A percentile compares a stretch with the other conserved stretches of the same genome.
These are phyloP conservation scores for Lactarius trivialis DNA, from an alignment of 768 basidiomycete species.

Conservation along the genomic window DNA sequence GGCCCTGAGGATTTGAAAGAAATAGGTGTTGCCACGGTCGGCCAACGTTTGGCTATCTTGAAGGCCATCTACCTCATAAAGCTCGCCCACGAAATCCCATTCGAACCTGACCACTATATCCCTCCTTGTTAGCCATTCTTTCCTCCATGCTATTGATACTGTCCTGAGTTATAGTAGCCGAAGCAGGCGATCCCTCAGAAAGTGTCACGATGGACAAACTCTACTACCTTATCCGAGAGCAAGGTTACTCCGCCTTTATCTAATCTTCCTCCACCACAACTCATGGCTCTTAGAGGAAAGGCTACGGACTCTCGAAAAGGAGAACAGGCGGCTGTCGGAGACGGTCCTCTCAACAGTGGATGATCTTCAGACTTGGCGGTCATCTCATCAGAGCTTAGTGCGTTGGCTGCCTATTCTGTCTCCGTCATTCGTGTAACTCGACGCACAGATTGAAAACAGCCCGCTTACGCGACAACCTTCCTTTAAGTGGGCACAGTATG, in stretches of 20 bases:
- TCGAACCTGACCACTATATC: slow-evolving; percentile 79
- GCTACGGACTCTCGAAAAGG: slow-evolving; percentile 63
- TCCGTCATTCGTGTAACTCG: slow-evolving; percentile 22
- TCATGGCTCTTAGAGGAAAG: slow-evolving; percentile 48
- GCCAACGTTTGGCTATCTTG: slow-evolving; percentile 86
- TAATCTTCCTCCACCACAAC: slow-evolving; percentile 1
- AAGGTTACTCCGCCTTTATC: slow-evolving; percentile 43
- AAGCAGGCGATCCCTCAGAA: slow-evolving; percentile 49
- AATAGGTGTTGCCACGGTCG: slow-evolving; percentile 83
- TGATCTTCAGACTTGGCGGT: slow-evolving; percentile 45
- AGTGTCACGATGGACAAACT: slow-evolving; percentile 59
- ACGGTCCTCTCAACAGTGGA: slow-evolving; percentile 60
- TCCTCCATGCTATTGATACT: background rate
- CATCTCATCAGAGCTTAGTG: slow-evolving; percentile 16
- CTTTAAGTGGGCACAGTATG: slow-evolving; percentile 84
- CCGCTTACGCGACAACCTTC: slow-evolving; percentile 67
- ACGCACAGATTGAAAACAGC: slow-evolving; percentile 32
- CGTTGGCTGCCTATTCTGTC: slow-evolving; percentile 28
- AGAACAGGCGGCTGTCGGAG: slow-evolving; percentile 64
- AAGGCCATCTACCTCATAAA: slow-evolving; percentile 90
- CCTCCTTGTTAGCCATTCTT: slow-evolving; percentile 66
- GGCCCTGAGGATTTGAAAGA: slow-evolving; percentile 82
- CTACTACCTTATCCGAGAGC: slow-evolving; percentile 60
- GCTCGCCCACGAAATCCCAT: slow-evolving; percentile 71
- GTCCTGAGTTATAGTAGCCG: slow-evolving; percentile 36